phyloP scores from a whole-genome alignment of 176 grass and related monocot genomes.

The Cenchrus americanus region DNA sequence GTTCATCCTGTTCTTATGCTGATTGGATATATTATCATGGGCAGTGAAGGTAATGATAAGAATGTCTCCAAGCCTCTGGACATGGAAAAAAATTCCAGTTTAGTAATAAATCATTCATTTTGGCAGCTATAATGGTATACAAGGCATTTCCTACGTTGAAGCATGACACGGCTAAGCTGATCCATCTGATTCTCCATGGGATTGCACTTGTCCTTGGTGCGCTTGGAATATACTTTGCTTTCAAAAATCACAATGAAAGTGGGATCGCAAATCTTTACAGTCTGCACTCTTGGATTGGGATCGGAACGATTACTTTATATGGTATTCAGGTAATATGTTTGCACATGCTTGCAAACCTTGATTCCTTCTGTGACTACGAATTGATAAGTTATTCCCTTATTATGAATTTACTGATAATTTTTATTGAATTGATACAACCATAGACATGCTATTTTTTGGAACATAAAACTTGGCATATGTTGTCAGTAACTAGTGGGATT shows the following conservation, averaged over 20 bases:
- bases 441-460: background rate
- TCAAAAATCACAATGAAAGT: conserved; percentile 92
- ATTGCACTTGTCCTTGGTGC: conserved; percentile 72
- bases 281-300: conserved; percentile 88
- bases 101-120: conserved; percentile 36
- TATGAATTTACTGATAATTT: background rate
- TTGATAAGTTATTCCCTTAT: background rate
- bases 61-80: background rate
- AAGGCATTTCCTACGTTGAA: conserved; percentile 60
- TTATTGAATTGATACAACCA: background rate
- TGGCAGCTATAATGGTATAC: conserved; percentile 86
- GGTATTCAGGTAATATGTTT: conserved; percentile 71
- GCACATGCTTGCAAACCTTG: conserved; percentile 3
- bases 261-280: conserved; percentile 88
- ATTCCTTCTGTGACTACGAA: background rate
- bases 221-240: conserved; percentile 83
- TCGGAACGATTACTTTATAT: conserved; percentile 76
- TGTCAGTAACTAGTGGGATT: background rate
- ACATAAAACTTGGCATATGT: background rate
- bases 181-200: conserved; percentile 78
- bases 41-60: conserved; percentile 69
- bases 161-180: conserved; percentile 61
- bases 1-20: conserved; percentile 95
- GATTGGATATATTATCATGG: conserved; percentile 87
- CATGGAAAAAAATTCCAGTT: conserved; percentile 5